These are phyloP conservation scores for Elaeagnus macrophylla DNA, from an alignment of 306 rosid species.

Conservation along the genomic window DNA sequence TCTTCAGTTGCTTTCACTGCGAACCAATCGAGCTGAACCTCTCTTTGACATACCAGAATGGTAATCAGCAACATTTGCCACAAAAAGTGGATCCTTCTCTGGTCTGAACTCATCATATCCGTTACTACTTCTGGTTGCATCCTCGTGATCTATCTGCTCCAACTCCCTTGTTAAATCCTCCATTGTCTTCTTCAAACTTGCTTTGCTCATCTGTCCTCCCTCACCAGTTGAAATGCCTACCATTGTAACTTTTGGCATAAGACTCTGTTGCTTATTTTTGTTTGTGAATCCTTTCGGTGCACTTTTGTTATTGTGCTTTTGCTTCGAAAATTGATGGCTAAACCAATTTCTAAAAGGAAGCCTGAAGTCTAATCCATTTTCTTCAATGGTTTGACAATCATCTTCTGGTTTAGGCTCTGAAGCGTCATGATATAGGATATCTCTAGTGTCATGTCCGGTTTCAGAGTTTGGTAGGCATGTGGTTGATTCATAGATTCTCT, in stretches of 20 bases:
- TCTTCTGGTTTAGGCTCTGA: constrained; percentile 27
- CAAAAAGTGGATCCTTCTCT: constrained; percentile 88
- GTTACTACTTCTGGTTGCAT: constrained; percentile 17
- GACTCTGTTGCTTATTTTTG: constrained; percentile 31
- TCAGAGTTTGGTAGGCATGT: constrained; percentile 27
- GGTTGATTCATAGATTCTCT: constrained; percentile 42
- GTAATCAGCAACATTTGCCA: constrained; percentile 89
- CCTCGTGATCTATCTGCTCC: constrained; percentile 64
- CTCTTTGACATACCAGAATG: constrained; percentile 60
- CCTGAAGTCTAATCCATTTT: constrained; percentile 21
- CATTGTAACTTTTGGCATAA: constrained; percentile 91
- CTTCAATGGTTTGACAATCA: constrained; percentile 22
- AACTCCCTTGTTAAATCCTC: constrained; percentile 73
- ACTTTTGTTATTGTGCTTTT: constrained; percentile 21
- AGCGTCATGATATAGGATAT: constrained; percentile 22
- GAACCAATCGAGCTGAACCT: constrained; percentile 55
- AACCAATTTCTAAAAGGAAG: constrained; percentile 57
- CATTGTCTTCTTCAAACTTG: constrained; percentile 74
- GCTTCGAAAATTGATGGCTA: constrained; percentile 31
- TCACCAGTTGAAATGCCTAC: constrained; percentile 83
- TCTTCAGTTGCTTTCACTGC: constrained; percentile 43
- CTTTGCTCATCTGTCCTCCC: constrained; percentile 61
- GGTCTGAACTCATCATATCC: constrained; percentile 24
- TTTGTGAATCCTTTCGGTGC: constrained; percentile 25
- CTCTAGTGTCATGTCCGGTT: constrained; percentile 27